Evolutionary conservation across 2,329 filamentous ascomycete genomes (phyloP).

Genomic region (Sclerotinia sclerotiorum): DNA sequence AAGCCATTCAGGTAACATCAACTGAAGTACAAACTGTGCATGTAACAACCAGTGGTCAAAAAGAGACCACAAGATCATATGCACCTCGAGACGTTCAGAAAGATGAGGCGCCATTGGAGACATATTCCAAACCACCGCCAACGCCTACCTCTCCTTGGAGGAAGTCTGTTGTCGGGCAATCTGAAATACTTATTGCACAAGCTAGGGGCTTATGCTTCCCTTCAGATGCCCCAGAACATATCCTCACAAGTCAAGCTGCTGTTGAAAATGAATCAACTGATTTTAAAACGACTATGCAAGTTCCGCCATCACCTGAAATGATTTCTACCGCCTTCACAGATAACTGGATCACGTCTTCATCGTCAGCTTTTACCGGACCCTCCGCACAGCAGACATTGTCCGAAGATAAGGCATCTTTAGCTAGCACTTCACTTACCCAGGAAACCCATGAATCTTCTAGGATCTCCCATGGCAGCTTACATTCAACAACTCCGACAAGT

Average conservation of each 20-base stretch:
- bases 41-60: neutral
- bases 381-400: constrained; percentile 13
- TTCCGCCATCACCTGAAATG: constrained; percentile 19
- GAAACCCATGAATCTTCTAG: constrained; percentile 19
- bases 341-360: constrained; percentile 16
- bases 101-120: constrained; percentile 10
- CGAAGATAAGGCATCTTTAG: neutral
- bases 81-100: neutral
- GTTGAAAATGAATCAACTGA: constrained; percentile 2
- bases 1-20: constrained; percentile 33
- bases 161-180: neutral
- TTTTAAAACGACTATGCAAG: constrained; percentile 11
- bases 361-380: constrained; percentile 12
- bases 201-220: constrained; percentile 14
- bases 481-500: constrained; percentile 21
- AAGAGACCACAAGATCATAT: constrained; percentile 15
- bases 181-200: neutral
- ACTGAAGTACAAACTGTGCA: constrained; percentile 26
- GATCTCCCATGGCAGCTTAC: constrained; percentile 22
- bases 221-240: constrained; percentile 18
- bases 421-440: constrained; percentile 2
- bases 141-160: constrained; percentile 13
- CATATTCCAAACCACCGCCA: neutral
- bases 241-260: constrained; percentile 10
- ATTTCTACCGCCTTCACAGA: constrained; percentile 19